These are phyloP conservation scores for Brassica juncea DNA, from an alignment of 345 rosid species.

Conservation along the genomic window DNA sequence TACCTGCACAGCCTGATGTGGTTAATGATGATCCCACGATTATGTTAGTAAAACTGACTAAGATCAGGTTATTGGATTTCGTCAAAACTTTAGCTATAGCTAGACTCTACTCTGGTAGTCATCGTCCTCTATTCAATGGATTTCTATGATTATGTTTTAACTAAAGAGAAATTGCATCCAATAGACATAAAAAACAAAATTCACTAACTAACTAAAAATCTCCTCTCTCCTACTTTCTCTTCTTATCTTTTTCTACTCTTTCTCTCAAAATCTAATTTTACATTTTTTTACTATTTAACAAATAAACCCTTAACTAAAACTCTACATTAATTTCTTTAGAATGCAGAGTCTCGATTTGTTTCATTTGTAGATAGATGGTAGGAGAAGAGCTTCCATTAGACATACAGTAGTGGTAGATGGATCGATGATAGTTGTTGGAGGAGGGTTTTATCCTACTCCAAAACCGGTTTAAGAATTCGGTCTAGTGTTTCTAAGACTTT, in stretches of 20 bases:
- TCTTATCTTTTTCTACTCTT: too few species aligned
- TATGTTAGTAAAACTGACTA: slow-evolving; percentile 27
- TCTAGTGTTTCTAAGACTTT: too few species aligned
- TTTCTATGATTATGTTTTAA: slow-evolving; percentile 5
- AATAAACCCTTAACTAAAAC: background rate
- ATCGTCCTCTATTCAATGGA: background rate
- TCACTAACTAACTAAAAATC: too few species aligned
- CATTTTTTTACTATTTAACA: too few species aligned
- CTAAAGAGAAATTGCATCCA: background rate
- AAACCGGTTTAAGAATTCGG: too few species aligned
- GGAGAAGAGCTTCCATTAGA: background rate
- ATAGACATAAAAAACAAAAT: too few species aligned
- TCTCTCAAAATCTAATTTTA: too few species aligned
- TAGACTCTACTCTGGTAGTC: slow-evolving; percentile 24
- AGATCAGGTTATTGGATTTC: slow-evolving; percentile 26
- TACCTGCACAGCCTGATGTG: slow-evolving; percentile 39
- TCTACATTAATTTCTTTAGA: background rate
- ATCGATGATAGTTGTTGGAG: background rate
- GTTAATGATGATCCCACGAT: slow-evolving; percentile 41
- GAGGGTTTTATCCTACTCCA: too few species aligned
- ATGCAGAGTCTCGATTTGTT: background rate
- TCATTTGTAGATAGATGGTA: background rate
- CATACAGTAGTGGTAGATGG: background rate
- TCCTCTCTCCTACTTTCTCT: too few species aligned
- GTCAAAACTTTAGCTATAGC: slow-evolving; percentile 26